Percentiles rank a stretch among this genome's conserved stretches.
phyloP scores from a whole-genome alignment of 108 stramenopile genomes.

The Pseudonitzschia pungens region DNA sequence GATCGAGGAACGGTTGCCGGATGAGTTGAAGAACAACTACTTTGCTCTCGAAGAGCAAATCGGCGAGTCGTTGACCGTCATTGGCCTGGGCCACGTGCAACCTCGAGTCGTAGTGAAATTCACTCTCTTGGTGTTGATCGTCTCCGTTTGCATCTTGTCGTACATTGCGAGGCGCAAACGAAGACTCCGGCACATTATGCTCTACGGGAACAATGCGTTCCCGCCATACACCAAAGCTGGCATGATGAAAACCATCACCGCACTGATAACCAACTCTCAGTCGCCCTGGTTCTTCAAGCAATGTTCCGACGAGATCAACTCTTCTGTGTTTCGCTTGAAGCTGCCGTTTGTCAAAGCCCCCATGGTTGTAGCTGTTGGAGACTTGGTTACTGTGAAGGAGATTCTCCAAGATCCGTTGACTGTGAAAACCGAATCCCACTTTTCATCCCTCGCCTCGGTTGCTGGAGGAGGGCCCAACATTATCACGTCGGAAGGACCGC shows the following conservation, averaged over 20 bases:
- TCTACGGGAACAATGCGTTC: slow-evolving; percentile 33
- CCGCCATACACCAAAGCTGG: slow-evolving; percentile 27
- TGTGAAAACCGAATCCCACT: slow-evolving; percentile 21
- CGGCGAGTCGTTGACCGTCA: background rate
- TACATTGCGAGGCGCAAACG: background rate
- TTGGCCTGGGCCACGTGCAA: slow-evolving; percentile 3
- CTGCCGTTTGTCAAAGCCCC: slow-evolving; percentile 27
- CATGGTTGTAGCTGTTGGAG: slow-evolving; percentile 41
- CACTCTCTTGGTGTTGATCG: background rate
- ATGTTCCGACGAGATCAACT: slow-evolving; percentile 27
- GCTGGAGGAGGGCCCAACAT: slow-evolving; percentile 36
- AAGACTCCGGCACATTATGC: slow-evolving; percentile 17
- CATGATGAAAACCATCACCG: background rate
- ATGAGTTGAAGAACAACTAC: slow-evolving; percentile 13
- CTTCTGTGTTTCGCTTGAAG: slow-evolving; percentile 29
- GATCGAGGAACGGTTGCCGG: slow-evolving; percentile 11
- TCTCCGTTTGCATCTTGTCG: background rate
- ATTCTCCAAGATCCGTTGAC: slow-evolving; percentile 41
- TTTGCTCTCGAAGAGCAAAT: slow-evolving; percentile 4
- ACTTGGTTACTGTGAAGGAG: slow-evolving; percentile 36
- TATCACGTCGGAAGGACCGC: slow-evolving; percentile 36
- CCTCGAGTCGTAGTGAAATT: background rate
- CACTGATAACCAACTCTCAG: slow-evolving; percentile 5
- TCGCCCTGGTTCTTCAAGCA: slow-evolving; percentile 29
- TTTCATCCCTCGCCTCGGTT: slow-evolving; percentile 22